Percentiles rank a stretch among this genome's conserved stretches.
phyloP scores from a whole-genome alignment of 177 flowering plant genomes.

The Vitis hybrid region DNA sequence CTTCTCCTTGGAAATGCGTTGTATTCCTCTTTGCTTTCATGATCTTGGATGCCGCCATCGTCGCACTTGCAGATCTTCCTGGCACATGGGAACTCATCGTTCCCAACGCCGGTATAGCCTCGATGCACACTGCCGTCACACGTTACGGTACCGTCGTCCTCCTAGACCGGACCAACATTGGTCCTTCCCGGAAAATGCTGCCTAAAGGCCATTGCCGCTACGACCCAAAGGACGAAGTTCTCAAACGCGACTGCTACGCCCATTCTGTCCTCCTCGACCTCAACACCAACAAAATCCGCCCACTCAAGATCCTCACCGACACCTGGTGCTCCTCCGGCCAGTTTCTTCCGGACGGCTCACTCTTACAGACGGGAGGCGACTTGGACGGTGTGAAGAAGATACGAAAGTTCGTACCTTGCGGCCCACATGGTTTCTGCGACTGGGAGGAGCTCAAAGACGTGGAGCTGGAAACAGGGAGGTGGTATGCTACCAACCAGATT shows the following conservation, averaged over 20 bases:
- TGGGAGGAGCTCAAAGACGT: conserved; percentile 66
- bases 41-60: not conserved
- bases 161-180: conserved; percentile 75
- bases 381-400: conserved; percentile 58
- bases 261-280: conserved; percentile 78
- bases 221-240: conserved; percentile 39
- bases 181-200: conserved; percentile 46
- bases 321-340: conserved; percentile 99
- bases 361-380: conserved; percentile 86
- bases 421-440: conserved; percentile 43
- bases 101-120: conserved; percentile 59
- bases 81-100: conserved; percentile 69
- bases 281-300: conserved; percentile 54
- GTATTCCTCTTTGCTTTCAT: not conserved
- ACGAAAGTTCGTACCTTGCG: conserved; percentile 68
- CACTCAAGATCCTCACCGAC: conserved; percentile 78
- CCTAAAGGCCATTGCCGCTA: conserved; percentile 47
- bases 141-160: conserved; percentile 68
- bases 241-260: conserved; percentile 73
- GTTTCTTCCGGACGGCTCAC: conserved; percentile 81
- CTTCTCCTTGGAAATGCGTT: not conserved
- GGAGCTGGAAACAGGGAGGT: conserved; percentile 40
- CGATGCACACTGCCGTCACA: conserved; percentile 87
- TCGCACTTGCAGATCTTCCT: conserved; percentile 42
- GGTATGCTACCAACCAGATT: conserved; percentile 85